These are phyloP conservation scores for Alternaria brassicae DNA, from an alignment of 2,329 filamentous ascomycete species.

Conservation along the genomic window DNA sequence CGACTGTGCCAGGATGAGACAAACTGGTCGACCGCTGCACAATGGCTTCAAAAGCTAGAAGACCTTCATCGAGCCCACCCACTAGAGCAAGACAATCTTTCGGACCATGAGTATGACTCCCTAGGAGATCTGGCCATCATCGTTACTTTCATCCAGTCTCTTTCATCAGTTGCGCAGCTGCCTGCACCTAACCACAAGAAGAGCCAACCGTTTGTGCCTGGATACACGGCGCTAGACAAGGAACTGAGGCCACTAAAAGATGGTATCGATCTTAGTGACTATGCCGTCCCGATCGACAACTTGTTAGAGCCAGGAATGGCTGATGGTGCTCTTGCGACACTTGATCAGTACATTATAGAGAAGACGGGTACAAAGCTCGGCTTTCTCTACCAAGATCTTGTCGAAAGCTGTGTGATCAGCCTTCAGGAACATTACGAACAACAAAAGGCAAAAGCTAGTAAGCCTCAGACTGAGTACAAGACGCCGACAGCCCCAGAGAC, in stretches of 20 bases:
- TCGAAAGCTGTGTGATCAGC: neutral
- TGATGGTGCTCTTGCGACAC: slow-evolving; percentile 41
- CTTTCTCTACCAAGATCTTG: slow-evolving; percentile 6
- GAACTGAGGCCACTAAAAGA: slow-evolving; percentile 52
- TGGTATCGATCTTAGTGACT: slow-evolving; percentile 33
- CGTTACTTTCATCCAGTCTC: slow-evolving; percentile 51
- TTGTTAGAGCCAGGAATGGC: slow-evolving; percentile 53
- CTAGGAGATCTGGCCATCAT: slow-evolving; percentile 52
- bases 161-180: slow-evolving; percentile 46
- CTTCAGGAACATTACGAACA: neutral
- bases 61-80: slow-evolving; percentile 49
- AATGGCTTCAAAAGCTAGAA: slow-evolving; percentile 54
- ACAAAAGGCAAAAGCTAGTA: neutral
- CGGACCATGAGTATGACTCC: slow-evolving; percentile 44
- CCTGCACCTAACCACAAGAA: slow-evolving; percentile 51
- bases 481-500: neutral
- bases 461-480: neutral
- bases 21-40: slow-evolving; percentile 44
- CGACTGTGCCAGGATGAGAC: slow-evolving; percentile 54
- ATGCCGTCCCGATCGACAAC: slow-evolving; percentile 53
- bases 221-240: slow-evolving; percentile 43
- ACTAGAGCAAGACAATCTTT: slow-evolving; percentile 45
- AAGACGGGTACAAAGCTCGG: slow-evolving; percentile 31
- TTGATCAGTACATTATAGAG: slow-evolving; percentile 51
- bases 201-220: slow-evolving; percentile 49